A percentile compares a stretch with the other conserved stretches of the same genome.
These are phyloP conservation scores for Spirogloea muscicola DNA, from an alignment of 139 green algal species.

Conservation along the genomic window DNA sequence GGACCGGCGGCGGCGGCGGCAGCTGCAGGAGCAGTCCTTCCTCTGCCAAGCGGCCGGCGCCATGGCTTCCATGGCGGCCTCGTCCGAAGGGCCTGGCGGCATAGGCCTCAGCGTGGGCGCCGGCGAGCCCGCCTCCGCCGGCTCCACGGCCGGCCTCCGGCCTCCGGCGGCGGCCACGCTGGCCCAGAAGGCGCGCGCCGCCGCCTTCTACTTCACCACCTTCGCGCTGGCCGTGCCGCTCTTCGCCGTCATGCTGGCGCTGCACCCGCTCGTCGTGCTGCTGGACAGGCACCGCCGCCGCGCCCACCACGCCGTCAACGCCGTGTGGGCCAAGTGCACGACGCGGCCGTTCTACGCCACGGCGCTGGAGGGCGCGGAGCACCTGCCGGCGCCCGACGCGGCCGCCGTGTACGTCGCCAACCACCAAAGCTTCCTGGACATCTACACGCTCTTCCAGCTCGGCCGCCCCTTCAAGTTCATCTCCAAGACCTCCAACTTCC, in stretches of 20 bases:
- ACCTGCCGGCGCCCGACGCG: constrained; percentile 70
- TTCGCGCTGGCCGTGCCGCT: constrained; percentile 75
- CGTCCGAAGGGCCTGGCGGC: too few relatives aligned
- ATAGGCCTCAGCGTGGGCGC: too few relatives aligned
- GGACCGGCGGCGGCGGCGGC: too few relatives aligned
- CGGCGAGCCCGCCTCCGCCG: too few relatives aligned
- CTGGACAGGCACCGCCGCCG: constrained; percentile 73
- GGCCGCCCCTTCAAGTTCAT: constrained; percentile 90
- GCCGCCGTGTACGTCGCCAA: constrained; percentile 94
- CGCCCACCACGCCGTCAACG: constrained; percentile 87
- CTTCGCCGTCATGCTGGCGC: constrained; percentile 76
- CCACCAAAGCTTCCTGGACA: constrained; percentile 90
- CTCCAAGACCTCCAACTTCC: constrained; percentile 91
- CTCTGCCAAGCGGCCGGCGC: too few relatives aligned
- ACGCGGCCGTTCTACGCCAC: constrained; percentile 78
- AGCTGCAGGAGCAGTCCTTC: too few relatives aligned
- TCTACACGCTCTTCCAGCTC: constrained; percentile 53
- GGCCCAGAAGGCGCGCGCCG: too few relatives aligned
- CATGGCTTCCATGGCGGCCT: too few relatives aligned
- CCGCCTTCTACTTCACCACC: constrained; percentile 77
- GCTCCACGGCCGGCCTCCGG: too few relatives aligned
- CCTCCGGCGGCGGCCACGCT: too few relatives aligned
- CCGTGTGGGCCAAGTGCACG: constrained; percentile 83
- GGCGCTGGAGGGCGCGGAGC: constrained; percentile 72
- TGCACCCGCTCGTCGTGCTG: constrained; percentile 68